A percentile compares a stretch with the other conserved stretches of the same genome.
phyloP scores from a whole-genome alignment of 805 yeast genomes.

The Dipodascus albidus region DNA sequence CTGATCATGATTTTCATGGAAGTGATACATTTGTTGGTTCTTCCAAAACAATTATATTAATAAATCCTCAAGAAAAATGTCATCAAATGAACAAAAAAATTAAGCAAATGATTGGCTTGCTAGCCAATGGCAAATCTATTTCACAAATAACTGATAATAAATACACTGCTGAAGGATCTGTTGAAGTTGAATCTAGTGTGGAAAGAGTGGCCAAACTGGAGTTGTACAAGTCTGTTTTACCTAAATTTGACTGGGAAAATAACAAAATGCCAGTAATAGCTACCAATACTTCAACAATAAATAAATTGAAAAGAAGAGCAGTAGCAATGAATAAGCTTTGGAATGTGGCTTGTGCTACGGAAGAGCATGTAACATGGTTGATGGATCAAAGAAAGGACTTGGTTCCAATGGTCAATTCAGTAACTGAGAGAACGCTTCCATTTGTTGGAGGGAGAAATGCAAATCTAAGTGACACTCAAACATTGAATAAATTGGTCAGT shows the following conservation, averaged over 20 bases:
- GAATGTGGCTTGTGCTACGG: neutral
- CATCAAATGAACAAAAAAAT: neutral
- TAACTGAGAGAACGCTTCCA: neutral
- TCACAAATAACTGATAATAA: neutral
- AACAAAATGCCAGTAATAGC: neutral
- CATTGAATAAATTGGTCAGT: neutral
- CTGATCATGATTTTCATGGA: too few species aligned
- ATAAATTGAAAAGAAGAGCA: neutral
- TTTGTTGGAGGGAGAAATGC: neutral
- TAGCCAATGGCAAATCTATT: neutral
- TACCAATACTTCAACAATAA: neutral
- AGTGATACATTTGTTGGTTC: neutral
- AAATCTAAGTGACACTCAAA: neutral
- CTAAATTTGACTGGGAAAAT: neutral
- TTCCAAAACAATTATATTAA: neutral
- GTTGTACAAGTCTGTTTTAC: neutral
- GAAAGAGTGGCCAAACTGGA: too few species aligned
- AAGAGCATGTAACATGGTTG: neutral
- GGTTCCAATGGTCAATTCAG: neutral
- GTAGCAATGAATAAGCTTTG: neutral
- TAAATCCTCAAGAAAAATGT: neutral
- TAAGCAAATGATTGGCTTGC: neutral
- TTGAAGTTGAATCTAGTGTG: too few species aligned
- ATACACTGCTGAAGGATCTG: neutral
- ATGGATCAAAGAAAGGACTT: neutral